Conservation (phyloP, 768 basidiomycete genomes). For the Pisolithus sp. region DNA sequence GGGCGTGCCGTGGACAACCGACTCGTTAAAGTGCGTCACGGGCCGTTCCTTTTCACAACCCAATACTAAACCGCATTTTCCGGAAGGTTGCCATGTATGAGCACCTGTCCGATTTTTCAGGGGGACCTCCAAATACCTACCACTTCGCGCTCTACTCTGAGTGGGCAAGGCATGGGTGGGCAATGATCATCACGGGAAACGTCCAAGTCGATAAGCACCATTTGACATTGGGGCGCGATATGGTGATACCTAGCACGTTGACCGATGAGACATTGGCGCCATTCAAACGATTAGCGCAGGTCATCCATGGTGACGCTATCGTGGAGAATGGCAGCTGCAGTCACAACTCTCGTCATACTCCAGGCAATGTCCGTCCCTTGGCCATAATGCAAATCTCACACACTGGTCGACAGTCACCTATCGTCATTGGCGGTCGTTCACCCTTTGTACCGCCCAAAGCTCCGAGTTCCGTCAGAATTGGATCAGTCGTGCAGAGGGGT, state of each 20-base stretch:
- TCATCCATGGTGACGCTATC: conserved; percentile 38
- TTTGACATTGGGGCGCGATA: conserved; percentile 65
- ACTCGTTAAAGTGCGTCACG: conserved; percentile 44
- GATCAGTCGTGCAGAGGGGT: conserved; percentile 12
- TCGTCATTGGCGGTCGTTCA: conserved; percentile 61
- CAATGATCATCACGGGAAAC: conserved; percentile 85
- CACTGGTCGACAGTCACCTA: conserved; percentile 74
- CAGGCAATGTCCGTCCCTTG: conserved; percentile 23
- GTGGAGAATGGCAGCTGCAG: too few relatives aligned
- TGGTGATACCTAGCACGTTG: conserved; percentile 47
- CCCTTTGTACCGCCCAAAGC: conserved; percentile 58
- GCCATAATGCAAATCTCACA: conserved; percentile 84
- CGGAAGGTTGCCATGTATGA: conserved; percentile 86
- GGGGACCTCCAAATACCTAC: conserved; percentile 64
- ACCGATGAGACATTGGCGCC: conserved; percentile 39
- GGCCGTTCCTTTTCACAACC: background rate
- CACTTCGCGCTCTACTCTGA: conserved; percentile 62
- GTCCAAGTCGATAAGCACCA: conserved; percentile 61
- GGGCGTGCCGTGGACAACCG: conserved; percentile 38
- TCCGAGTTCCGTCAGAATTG: conserved; percentile 58
- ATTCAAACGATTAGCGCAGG: conserved; percentile 43
- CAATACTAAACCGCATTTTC: background rate
- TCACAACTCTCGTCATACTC: background rate
- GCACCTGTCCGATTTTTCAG: conserved; percentile 56
- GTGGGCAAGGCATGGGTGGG: conserved; percentile 79